Percentiles rank a stretch among this genome's conserved stretches.
These are phyloP conservation scores for Saccharomycopsis sp. DNA, from an alignment of 805 yeast genomes.

Conservation along the genomic window DNA sequence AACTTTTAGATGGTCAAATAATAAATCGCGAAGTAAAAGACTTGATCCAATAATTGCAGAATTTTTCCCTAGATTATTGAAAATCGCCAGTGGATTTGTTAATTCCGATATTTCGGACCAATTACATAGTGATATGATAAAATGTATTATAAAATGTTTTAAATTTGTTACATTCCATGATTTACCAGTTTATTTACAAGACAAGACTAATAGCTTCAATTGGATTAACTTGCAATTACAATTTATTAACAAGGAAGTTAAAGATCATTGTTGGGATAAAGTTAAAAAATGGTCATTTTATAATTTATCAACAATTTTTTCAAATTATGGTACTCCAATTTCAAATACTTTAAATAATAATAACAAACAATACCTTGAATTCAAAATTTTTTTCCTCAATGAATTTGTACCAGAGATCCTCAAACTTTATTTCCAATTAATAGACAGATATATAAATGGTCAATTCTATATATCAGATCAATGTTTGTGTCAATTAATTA, in stretches of 20 bases:
- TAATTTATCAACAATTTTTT: slow-evolving; percentile 63
- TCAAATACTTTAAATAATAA: slow-evolving; percentile 25
- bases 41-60: slow-evolving; percentile 48
- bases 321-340: slow-evolving; percentile 52
- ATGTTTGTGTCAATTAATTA: slow-evolving; percentile 56
- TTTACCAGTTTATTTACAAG: slow-evolving; percentile 60
- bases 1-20: slow-evolving; percentile 64
- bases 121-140: slow-evolving; percentile 44
- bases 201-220: slow-evolving; percentile 40
- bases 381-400: slow-evolving; percentile 45
- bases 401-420: slow-evolving; percentile 71
- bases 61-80: slow-evolving; percentile 60
- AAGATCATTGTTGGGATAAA: slow-evolving; percentile 57
- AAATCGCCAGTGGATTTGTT: slow-evolving; percentile 53
- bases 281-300: slow-evolving; percentile 87
- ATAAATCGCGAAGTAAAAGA: slow-evolving; percentile 41
- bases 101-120: slow-evolving; percentile 18
- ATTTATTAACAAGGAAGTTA: slow-evolving; percentile 53
- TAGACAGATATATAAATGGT: slow-evolving; percentile 66
- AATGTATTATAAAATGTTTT: slow-evolving; percentile 64
- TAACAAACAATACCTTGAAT: slow-evolving; percentile 53
- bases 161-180: slow-evolving; percentile 72
- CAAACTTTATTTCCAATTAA: slow-evolving; percentile 52
- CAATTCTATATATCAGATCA: slow-evolving; percentile 64
- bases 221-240: slow-evolving; percentile 79